A percentile compares a stretch with the other conserved stretches of the same genome.
Conservation (phyloP, 2,329 filamentous ascomycete genomes). For the Monosporascus ibericus region DNA sequence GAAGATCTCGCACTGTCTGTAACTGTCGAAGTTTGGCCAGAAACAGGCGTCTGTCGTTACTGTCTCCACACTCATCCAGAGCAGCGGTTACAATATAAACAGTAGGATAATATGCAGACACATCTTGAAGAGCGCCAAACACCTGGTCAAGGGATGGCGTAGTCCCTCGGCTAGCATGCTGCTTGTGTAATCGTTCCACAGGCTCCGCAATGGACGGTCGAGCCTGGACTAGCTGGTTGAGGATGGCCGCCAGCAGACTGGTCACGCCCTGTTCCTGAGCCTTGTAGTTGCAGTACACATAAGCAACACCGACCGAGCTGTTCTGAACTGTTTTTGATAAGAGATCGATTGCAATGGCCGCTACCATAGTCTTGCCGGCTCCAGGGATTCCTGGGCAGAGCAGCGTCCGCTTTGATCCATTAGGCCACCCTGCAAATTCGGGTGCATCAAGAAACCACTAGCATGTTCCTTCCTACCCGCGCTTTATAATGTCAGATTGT, state of each 20-base stretch:
- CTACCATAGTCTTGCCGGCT: slow-evolving; percentile 41
- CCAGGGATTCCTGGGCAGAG: slow-evolving; percentile 29
- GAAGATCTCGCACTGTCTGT: slow-evolving; percentile 1
- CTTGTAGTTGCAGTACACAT: slow-evolving; percentile 39
- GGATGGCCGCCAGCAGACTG: slow-evolving; percentile 25
- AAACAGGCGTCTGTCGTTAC: slow-evolving; percentile 2
- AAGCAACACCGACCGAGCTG: slow-evolving; percentile 31
- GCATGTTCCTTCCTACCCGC: slow-evolving; percentile 31
- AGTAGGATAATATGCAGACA: slow-evolving; percentile 12
- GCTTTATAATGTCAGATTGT: slow-evolving; percentile 32
- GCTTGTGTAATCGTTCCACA: slow-evolving; percentile 22
- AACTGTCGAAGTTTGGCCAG: slow-evolving; percentile 7
- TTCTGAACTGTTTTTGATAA: too few species aligned
- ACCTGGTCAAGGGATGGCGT: slow-evolving; percentile 19
- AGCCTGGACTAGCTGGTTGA: slow-evolving; percentile 30
- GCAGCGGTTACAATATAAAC: slow-evolving; percentile 15
- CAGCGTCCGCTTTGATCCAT: slow-evolving; percentile 14
- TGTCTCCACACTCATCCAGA: slow-evolving; percentile 11
- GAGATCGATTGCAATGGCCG: slow-evolving; percentile 35
- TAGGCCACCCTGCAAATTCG: slow-evolving; percentile 7
- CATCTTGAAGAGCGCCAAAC: slow-evolving; percentile 5
- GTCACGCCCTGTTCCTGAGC: slow-evolving; percentile 30
- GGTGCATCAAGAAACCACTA: slow-evolving; percentile 9
- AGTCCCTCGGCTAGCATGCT: slow-evolving; percentile 10
- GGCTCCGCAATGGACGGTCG: slow-evolving; percentile 12